phyloP scores from a whole-genome alignment of 192 early-diverging fungal species.

The Backusella australiensis region DNA sequence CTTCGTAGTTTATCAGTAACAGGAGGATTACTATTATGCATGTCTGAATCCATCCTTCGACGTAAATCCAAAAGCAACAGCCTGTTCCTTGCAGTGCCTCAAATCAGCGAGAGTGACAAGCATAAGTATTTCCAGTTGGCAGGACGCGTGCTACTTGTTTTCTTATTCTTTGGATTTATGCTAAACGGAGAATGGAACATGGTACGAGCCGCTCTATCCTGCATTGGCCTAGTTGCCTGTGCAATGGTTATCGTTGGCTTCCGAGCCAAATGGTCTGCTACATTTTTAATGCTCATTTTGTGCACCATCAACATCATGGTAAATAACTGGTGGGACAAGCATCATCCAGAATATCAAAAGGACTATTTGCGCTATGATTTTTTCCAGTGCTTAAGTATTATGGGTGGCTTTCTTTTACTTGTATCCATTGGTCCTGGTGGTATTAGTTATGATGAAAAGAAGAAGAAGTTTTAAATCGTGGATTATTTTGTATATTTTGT shows the following conservation, averaged over 20 bases:
- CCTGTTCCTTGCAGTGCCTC: conserved; percentile 86
- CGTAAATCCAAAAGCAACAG: conserved; percentile 51
- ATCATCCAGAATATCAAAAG: conserved; percentile 74
- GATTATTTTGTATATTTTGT: not conserved
- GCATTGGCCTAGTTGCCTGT: conserved; percentile 80
- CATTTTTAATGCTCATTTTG: conserved; percentile 83
- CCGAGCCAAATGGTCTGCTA: conserved; percentile 95
- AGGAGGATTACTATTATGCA: conserved; percentile 90
- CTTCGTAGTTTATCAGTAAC: conserved; percentile 88
- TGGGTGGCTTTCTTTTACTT: conserved; percentile 91
- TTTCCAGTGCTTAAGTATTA: conserved; percentile 97
- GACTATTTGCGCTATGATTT: conserved; percentile 99
- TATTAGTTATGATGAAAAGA: conserved; percentile 94
- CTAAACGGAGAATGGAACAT: conserved; percentile 81
- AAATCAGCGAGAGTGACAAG: conserved; percentile 76
- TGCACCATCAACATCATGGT: conserved; percentile 86
- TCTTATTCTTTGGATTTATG: conserved; percentile 87
- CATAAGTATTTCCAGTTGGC: conserved; percentile 88
- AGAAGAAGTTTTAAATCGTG: conserved; percentile 80
- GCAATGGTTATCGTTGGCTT: conserved; percentile 95
- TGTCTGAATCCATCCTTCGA: conserved; percentile 71
- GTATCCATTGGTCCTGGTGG: conserved; percentile 90
- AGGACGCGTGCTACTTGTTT: conserved; percentile 87
- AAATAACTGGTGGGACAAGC: conserved; percentile 96
- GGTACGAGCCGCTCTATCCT: conserved; percentile 60